Evolutionary conservation across 129 eudicot species (phyloP).

Genomic region (Flaveria sonorensis): DNA sequence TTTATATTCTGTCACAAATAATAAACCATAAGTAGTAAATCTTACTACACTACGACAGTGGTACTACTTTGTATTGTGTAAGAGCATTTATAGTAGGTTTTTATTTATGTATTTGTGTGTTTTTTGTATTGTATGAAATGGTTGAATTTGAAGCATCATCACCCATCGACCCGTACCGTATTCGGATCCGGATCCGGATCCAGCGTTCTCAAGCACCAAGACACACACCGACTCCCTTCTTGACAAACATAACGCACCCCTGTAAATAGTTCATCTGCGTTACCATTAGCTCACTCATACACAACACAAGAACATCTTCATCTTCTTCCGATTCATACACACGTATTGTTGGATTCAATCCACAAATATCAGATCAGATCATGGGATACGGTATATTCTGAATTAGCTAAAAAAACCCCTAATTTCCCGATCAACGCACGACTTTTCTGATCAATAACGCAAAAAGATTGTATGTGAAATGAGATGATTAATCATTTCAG

Average conservation of each 20-base stretch:
- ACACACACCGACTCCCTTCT: conserved; percentile 1
- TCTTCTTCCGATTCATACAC: conserved; percentile 4
- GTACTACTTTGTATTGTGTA: too few relatives aligned
- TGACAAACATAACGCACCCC: not conserved
- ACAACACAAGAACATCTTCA: not conserved
- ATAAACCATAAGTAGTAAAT: too few relatives aligned
- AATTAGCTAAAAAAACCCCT: not conserved
- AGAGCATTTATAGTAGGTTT: too few relatives aligned
- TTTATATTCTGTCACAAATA: too few relatives aligned
- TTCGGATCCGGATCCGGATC: not conserved
- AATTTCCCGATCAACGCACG: conserved; percentile 12
- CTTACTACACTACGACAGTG: too few relatives aligned
- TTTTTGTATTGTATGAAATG: too few relatives aligned
- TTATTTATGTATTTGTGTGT: too few relatives aligned
- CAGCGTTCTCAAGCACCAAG: not conserved
- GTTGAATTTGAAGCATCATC: too few relatives aligned
- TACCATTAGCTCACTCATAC: not conserved
- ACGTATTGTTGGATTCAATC: conserved; percentile 24
- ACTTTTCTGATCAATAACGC: not conserved
- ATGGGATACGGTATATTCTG: conserved; percentile 39
- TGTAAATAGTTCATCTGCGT: conserved; percentile 18
- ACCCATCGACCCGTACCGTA: too few relatives aligned
- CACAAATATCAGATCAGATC: conserved; percentile 19
- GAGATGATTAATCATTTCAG: conserved; percentile 5
- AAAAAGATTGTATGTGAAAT: conserved; percentile 12